These are phyloP conservation scores for Dactylellina haptotyla DNA, from an alignment of 2,329 filamentous ascomycete genomes.

Conservation along the genomic window DNA sequence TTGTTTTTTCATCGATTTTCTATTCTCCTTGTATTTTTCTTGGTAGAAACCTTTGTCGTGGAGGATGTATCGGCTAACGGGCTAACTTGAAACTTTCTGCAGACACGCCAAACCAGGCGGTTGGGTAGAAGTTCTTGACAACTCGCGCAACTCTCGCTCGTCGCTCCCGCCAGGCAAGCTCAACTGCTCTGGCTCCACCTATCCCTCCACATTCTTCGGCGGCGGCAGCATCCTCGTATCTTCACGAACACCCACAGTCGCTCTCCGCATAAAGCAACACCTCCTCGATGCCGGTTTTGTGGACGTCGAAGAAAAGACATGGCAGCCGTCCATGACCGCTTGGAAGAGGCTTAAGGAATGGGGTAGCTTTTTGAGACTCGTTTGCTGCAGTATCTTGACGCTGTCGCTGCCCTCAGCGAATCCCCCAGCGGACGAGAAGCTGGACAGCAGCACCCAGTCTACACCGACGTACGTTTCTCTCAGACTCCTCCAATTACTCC, in stretches of 20 bases:
- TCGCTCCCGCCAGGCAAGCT: conserved; percentile 44
- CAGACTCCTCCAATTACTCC: background rate
- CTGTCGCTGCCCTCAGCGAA: conserved; percentile 35
- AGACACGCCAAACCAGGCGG: conserved; percentile 58
- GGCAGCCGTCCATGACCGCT: conserved; percentile 54
- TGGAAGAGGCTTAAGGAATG: conserved; percentile 57
- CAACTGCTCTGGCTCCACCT: conserved; percentile 53
- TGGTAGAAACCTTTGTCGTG: background rate
- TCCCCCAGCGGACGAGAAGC: conserved; percentile 36
- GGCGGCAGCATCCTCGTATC: conserved; percentile 49
- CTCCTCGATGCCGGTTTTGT: conserved; percentile 57
- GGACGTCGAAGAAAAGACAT: conserved; percentile 57
- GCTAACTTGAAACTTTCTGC: conserved; percentile 36
- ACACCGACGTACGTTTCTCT: conserved; percentile 35
- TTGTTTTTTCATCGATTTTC: conserved; percentile 23
- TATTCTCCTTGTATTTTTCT: conserved; percentile 13
- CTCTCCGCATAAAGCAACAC: conserved; percentile 57
- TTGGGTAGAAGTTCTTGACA: conserved; percentile 58
- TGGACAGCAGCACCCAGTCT: conserved; percentile 20
- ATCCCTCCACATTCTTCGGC: conserved; percentile 50
- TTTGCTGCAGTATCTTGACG: conserved; percentile 50
- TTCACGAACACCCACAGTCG: conserved; percentile 54
- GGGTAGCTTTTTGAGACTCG: conserved; percentile 55
- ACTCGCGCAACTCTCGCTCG: conserved; percentile 53
- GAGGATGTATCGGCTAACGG: conserved; percentile 18